Conservation (phyloP, 1,139 yeast species). For the Yamadazyma triangularis region DNA sequence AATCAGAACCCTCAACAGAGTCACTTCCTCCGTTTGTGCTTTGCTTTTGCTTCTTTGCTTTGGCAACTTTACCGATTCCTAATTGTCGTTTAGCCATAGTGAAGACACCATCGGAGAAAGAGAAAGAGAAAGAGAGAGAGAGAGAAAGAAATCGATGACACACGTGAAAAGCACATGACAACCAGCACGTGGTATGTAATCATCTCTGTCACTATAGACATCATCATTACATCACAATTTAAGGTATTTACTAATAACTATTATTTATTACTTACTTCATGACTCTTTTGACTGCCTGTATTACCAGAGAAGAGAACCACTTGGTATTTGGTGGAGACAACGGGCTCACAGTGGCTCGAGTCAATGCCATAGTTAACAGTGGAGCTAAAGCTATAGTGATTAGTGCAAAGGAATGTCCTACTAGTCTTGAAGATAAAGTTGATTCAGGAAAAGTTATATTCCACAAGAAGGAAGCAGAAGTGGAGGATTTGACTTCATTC, state of each 20-base stretch:
- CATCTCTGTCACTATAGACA: too few species aligned
- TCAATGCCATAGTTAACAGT: conserved; percentile 42
- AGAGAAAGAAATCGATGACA: too few species aligned
- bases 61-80: conserved; percentile 13
- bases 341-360: conserved; percentile 47
- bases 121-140: neutral
- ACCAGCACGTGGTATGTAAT: neutral
- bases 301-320: conserved; percentile 50
- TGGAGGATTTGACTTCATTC: conserved; percentile 30
- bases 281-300: too few species aligned
- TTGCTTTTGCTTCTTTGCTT: conserved; percentile 47
- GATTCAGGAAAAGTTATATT: conserved; percentile 25
- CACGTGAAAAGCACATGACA: neutral
- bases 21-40: too few species aligned
- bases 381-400: conserved; percentile 60
- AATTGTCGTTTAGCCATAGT: neutral
- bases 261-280: too few species aligned
- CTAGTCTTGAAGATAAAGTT: conserved; percentile 1
- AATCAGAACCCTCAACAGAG: too few species aligned
- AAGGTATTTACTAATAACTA: too few species aligned
- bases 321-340: conserved; percentile 55
- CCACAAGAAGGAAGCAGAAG: conserved; percentile 26
- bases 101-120: neutral
- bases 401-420: neutral
- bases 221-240: too few species aligned